Conservation (phyloP, 805 yeast genomes). For the Candida caryicola region DNA sequence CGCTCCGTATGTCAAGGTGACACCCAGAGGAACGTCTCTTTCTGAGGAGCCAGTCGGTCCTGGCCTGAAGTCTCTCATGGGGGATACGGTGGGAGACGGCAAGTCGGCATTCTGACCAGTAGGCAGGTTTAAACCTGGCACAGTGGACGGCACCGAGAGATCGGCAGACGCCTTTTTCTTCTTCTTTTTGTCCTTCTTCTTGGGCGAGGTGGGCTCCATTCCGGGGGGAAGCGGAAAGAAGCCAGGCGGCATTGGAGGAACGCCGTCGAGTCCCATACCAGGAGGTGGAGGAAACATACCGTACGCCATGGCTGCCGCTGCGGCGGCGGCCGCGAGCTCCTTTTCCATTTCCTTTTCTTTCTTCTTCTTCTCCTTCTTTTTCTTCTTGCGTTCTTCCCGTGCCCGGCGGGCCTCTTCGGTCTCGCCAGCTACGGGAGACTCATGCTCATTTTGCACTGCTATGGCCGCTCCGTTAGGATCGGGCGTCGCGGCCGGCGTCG, state of each 20-base stretch:
- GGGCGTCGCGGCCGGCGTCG: too few species aligned
- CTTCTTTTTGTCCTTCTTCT: conserved; percentile 12
- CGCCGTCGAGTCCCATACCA: conserved; percentile 6
- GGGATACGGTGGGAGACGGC: conserved; percentile 4
- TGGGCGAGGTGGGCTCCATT: conserved; percentile 10
- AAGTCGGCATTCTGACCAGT: too few species aligned
- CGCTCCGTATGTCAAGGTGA: not conserved
- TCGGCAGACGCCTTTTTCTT: conserved; percentile 10
- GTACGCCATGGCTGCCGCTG: conserved; percentile 5
- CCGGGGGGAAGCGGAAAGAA: conserved; percentile 11
- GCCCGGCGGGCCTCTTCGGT: conserved; percentile 9
- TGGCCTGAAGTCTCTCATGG: not conserved
- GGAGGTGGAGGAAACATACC: conserved; percentile 9
- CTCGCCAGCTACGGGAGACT: conserved; percentile 2
- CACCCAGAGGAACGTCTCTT: not conserved
- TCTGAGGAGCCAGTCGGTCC: not conserved
- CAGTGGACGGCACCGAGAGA: not conserved
- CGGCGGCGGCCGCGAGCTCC: conserved; percentile 12
- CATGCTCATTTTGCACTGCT: too few species aligned
- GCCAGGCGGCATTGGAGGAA: conserved; percentile 11
- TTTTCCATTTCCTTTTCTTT: conserved; percentile 6
- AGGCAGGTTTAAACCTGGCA: too few species aligned
- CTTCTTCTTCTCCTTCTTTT: conserved; percentile 9
- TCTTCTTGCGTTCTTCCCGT: conserved; percentile 12
- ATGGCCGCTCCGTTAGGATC: too few species aligned